Conservation (phyloP, 345 rosid species). For the Eucalyptus tenuipes region DNA sequence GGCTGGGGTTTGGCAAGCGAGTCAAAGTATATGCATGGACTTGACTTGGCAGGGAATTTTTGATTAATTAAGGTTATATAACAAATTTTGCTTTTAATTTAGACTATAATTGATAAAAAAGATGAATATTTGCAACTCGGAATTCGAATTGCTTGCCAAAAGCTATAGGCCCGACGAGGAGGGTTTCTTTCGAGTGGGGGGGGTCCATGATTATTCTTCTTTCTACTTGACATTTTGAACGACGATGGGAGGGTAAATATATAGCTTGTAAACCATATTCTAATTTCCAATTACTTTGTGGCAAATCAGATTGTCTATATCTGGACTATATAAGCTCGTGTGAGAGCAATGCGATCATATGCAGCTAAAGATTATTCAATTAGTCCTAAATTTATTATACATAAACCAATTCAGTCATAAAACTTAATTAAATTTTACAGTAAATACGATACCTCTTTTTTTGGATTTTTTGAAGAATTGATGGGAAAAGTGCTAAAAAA, state of each 20-base stretch:
- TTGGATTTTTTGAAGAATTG: no score
- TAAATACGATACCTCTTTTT: no score
- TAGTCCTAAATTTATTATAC: neutral
- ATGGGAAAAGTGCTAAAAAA: no score
- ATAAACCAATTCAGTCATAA: neutral
- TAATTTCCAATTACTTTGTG: neutral
- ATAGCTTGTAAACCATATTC: neutral
- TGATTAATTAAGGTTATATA: neutral
- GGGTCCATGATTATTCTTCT: neutral
- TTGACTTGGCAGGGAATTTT: neutral
- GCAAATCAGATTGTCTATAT: neutral
- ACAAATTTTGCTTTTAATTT: neutral
- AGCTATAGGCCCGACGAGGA: neutral
- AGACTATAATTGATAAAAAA: neutral
- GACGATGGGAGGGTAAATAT: neutral
- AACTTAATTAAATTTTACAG: no score
- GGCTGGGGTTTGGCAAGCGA: neutral
- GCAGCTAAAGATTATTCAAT: neutral
- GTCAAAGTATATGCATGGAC: neutral
- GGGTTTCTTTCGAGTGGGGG: neutral
- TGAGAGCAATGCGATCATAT: neutral
- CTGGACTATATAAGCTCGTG: neutral
- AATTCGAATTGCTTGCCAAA: neutral
- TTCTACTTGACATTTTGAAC: neutral
- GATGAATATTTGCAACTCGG: neutral